Evolutionary conservation across 2,329 filamentous ascomycete species (phyloP).

Genomic region (Podosphaera leucotricha): DNA sequence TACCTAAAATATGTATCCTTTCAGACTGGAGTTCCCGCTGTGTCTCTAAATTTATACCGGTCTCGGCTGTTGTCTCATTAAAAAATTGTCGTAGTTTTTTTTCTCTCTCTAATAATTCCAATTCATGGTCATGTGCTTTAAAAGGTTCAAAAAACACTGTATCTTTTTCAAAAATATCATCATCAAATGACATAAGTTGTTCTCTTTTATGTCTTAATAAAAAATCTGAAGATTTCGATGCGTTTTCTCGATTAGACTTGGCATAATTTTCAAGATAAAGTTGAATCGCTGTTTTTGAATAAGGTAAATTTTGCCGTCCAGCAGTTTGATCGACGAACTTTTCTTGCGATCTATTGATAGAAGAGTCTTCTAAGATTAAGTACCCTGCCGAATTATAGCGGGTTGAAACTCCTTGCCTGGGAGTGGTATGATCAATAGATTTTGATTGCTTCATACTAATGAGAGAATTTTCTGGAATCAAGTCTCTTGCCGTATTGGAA

Average conservation of each 20-base stretch:
- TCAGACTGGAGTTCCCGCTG: not conserved
- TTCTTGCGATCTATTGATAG: too few species aligned
- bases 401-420: too few species aligned
- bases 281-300: not conserved
- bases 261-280: not conserved
- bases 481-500: too few species aligned
- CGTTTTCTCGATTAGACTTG: not conserved
- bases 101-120: not conserved
- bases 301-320: not conserved
- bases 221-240: too few species aligned
- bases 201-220: not conserved
- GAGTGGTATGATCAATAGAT: too few species aligned
- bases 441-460: too few species aligned
- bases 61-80: not conserved
- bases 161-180: not conserved
- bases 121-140: not conserved
- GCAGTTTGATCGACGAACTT: not conserved
- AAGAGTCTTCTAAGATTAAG: too few species aligned
- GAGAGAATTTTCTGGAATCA: too few species aligned
- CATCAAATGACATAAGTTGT: not conserved
- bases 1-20: conserved; percentile 38
- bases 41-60: conserved; percentile 17
- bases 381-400: too few species aligned
- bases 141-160: not conserved
- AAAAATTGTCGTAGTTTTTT: not conserved